phyloP scores from a whole-genome alignment of 1,284 basidiomycete species.

The Malassezia globosa region DNA sequence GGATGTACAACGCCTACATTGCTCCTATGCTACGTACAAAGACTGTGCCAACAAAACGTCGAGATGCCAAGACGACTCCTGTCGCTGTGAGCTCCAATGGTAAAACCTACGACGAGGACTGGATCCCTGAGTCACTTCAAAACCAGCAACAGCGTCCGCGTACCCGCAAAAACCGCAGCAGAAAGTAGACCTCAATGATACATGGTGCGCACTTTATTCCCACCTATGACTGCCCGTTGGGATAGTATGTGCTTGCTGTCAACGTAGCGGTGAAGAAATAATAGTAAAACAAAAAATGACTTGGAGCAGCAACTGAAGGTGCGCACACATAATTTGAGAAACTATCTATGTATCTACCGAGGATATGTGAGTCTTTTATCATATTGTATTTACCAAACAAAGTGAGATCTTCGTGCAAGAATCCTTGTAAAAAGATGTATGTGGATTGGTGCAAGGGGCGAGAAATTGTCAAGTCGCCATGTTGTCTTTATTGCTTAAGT shows the following conservation, averaged over 20 bases:
- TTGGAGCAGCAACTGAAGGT: no score
- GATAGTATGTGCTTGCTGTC: no score
- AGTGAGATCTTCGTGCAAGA: no score
- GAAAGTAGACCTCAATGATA: background rate
- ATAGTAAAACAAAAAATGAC: no score
- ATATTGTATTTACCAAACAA: no score
- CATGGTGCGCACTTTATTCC: background rate
- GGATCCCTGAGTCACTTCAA: conserved; percentile 14
- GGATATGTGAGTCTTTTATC: no score
- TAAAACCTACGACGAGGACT: conserved; percentile 21
- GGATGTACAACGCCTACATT: conserved; percentile 24
- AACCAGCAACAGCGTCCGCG: conserved; percentile 1
- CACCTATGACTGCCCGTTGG: background rate
- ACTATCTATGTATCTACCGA: no score
- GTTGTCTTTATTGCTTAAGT: conserved; percentile 17
- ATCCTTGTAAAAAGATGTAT: background rate
- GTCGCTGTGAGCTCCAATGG: background rate
- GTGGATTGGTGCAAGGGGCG: background rate
- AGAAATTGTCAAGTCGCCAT: no score
- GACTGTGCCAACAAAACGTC: conserved; percentile 5
- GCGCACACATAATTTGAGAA: no score
- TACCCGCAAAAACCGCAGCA: conserved; percentile 5
- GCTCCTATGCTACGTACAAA: background rate
- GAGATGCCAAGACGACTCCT: background rate
- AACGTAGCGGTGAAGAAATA: background rate